phyloP scores from a whole-genome alignment of 768 basidiomycete genomes.

The Pholiota molesta region DNA sequence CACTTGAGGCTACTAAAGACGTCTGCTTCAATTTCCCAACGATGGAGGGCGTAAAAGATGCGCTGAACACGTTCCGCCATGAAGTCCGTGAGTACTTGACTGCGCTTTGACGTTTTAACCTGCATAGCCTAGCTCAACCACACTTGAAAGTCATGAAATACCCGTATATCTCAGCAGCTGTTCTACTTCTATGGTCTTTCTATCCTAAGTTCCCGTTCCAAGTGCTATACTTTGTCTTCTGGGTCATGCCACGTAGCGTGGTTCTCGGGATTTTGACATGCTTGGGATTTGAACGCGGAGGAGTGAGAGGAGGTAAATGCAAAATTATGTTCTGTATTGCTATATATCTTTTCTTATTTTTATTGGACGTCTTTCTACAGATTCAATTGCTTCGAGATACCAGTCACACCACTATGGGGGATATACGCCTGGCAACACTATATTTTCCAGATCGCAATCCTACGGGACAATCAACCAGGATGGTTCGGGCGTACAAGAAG shows the following conservation, averaged over 20 bases:
- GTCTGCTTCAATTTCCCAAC: slow-evolving; percentile 17
- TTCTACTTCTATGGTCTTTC: slow-evolving; percentile 23
- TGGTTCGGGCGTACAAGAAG: not conserved
- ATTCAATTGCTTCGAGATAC: slow-evolving; percentile 17
- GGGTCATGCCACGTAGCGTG: slow-evolving; percentile 18
- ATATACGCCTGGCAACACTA: slow-evolving; percentile 6
- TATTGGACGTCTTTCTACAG: not conserved
- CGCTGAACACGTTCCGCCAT: slow-evolving; percentile 15
- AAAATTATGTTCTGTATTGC: not conserved
- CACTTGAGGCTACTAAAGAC: slow-evolving; percentile 14
- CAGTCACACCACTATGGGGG: slow-evolving; percentile 17
- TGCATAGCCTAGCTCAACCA: not conserved
- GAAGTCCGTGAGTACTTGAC: slow-evolving; percentile 19
- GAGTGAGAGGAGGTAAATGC: slow-evolving; percentile 16
- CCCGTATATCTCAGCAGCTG: slow-evolving; percentile 20
- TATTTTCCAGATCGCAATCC: slow-evolving; percentile 14
- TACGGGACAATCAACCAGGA: slow-evolving; percentile 17
- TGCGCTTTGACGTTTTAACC: not conserved
- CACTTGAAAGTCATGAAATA: slow-evolving; percentile 17
- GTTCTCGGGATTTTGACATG: slow-evolving; percentile 19
- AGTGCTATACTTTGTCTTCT: slow-evolving; percentile 19
- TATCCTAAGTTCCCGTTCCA: slow-evolving; percentile 24
- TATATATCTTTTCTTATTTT: not conserved
- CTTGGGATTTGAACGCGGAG: slow-evolving; percentile 19
- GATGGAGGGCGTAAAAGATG: slow-evolving; percentile 17